phyloP scores from a whole-genome alignment of 2,329 filamentous ascomycete genomes.

The Ophiostoma piceae region DNA sequence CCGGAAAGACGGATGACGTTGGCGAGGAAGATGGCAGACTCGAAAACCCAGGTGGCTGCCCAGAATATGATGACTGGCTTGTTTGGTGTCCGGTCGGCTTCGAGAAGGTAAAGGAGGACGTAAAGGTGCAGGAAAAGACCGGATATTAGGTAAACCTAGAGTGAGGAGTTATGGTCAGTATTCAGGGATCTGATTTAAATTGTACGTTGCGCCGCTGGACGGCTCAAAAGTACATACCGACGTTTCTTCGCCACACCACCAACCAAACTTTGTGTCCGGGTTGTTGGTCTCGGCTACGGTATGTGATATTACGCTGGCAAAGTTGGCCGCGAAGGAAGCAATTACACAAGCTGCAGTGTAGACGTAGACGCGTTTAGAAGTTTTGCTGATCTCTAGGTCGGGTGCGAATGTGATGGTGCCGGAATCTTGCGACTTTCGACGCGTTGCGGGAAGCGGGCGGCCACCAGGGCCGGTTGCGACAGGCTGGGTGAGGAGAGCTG shows the following conservation, averaged over 20 bases:
- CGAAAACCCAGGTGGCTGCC: slow-evolving; percentile 65
- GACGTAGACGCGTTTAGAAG: slow-evolving; percentile 66
- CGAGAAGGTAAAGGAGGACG: slow-evolving; percentile 51
- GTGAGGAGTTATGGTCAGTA: slow-evolving; percentile 13
- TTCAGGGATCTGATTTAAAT: background rate
- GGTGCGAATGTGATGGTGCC: slow-evolving; percentile 15
- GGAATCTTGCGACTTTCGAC: slow-evolving; percentile 45
- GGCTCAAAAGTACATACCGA: slow-evolving; percentile 29
- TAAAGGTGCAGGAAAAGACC: slow-evolving; percentile 27
- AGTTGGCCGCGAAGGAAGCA: slow-evolving; percentile 70
- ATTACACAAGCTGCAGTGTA: slow-evolving; percentile 67
- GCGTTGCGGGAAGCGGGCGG: slow-evolving; percentile 71
- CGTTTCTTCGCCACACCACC: slow-evolving; percentile 70
- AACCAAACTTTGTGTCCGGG: slow-evolving; percentile 43
- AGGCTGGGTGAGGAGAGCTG: slow-evolving; percentile 32
- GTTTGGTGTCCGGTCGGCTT: slow-evolving; percentile 70
- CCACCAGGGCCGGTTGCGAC: slow-evolving; percentile 72
- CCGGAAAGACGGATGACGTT: slow-evolving; percentile 65
- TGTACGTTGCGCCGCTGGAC: background rate
- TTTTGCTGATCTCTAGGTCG: slow-evolving; percentile 53
- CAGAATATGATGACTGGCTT: slow-evolving; percentile 75
- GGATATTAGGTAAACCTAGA: slow-evolving; percentile 27
- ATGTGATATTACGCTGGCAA: slow-evolving; percentile 66
- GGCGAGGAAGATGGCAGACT: slow-evolving; percentile 64
- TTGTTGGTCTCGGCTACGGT: slow-evolving; percentile 57